Evolutionary conservation across 805 yeast genomes (phyloP).

Genomic region (Myxozyma neotropica): DNA sequence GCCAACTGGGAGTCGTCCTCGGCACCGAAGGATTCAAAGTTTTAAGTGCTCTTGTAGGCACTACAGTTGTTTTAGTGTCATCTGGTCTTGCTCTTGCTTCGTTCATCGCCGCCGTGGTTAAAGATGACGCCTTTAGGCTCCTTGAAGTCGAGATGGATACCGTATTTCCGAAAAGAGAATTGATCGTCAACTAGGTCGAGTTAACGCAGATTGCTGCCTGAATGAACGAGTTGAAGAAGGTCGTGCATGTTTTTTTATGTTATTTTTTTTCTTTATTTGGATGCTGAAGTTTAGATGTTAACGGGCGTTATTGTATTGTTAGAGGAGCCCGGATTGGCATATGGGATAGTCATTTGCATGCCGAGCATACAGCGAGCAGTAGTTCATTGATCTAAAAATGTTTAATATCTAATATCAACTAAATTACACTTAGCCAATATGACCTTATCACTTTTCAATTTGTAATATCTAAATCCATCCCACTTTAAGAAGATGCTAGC

Average conservation of each 20-base stretch:
- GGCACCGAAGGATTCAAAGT: constrained; percentile 62
- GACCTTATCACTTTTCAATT: neutral
- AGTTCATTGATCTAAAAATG: no score
- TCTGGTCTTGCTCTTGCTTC: constrained; percentile 21
- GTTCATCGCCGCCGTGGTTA: constrained; percentile 18
- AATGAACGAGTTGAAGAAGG: no score
- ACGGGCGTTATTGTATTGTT: no score
- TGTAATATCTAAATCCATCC: neutral
- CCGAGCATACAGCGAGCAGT: no score
- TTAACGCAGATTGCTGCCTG: no score
- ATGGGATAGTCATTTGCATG: no score
- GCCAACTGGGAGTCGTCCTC: constrained; percentile 53
- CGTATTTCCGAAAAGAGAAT: neutral
- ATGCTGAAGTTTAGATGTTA: no score
- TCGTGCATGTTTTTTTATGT: no score
- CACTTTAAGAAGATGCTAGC: neutral
- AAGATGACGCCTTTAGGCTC: constrained; percentile 10
- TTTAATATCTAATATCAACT: no score
- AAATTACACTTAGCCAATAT: no score
- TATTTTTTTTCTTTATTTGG: no score
- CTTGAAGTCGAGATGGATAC: constrained; percentile 12
- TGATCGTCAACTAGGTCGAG: neutral
- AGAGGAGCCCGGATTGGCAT: no score
- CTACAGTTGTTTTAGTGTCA: constrained; percentile 48
- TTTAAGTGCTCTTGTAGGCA: constrained; percentile 63